A percentile compares a stretch with the other conserved stretches of the same genome.
Evolutionary conservation across 805 yeast genomes (phyloP).

Genomic region (Candida tallmaniae): DNA sequence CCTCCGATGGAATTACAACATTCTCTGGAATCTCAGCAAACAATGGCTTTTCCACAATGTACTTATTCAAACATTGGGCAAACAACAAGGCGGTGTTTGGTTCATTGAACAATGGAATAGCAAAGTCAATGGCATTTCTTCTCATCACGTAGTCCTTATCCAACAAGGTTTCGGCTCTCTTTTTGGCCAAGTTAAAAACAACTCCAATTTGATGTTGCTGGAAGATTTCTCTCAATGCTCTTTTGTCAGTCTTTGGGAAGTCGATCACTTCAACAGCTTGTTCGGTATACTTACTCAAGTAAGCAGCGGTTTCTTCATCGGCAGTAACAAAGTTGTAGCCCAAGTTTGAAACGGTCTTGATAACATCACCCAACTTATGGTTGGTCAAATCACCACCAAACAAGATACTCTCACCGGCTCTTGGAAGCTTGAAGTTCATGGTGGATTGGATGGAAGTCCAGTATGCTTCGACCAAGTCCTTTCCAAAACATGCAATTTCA

Average conservation of each 20-base stretch:
- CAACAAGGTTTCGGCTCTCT: slow-evolving; percentile 77
- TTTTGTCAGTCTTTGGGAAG: slow-evolving; percentile 90
- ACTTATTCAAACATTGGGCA: slow-evolving; percentile 73
- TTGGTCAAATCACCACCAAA: slow-evolving; percentile 90
- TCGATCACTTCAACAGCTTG: slow-evolving; percentile 60
- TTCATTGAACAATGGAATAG: slow-evolving; percentile 93
- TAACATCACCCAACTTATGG: slow-evolving; percentile 69
- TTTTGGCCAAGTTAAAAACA: slow-evolving; percentile 88
- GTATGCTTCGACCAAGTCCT: slow-evolving; percentile 81
- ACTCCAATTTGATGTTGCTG: slow-evolving; percentile 77
- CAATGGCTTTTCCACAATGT: slow-evolving; percentile 53
- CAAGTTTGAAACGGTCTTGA: slow-evolving; percentile 58
- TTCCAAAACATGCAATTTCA: slow-evolving; percentile 81
- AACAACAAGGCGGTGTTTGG: slow-evolving; percentile 88
- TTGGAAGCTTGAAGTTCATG: slow-evolving; percentile 93
- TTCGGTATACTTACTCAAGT: slow-evolving; percentile 50
- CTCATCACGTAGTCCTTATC: slow-evolving; percentile 97
- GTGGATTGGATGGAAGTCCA: slow-evolving; percentile 97
- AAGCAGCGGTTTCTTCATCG: slow-evolving; percentile 63
- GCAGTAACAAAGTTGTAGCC: slow-evolving; percentile 85
- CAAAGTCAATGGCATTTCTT: slow-evolving; percentile 98
- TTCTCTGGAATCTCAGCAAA: slow-evolving; percentile 37
- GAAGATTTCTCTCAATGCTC: slow-evolving; percentile 90
- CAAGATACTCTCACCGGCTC: slow-evolving; percentile 82
- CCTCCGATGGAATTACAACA: slow-evolving; percentile 76